These are phyloP conservation scores for Strobilomyces echinocephalus DNA, from an alignment of 768 basidiomycete species.

Conservation along the genomic window DNA sequence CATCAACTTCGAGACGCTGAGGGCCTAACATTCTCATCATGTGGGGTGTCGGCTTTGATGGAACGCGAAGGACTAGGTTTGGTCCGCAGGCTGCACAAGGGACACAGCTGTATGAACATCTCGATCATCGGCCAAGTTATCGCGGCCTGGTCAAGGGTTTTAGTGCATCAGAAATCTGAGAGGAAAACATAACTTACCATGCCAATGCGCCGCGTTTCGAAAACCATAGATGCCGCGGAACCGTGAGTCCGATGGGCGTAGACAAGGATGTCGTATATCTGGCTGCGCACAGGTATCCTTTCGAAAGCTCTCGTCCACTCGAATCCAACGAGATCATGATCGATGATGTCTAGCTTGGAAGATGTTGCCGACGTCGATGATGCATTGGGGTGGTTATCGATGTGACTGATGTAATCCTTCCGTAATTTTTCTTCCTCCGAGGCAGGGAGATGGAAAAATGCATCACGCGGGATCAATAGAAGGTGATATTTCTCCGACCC, in stretches of 20 bases:
- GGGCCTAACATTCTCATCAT: slow-evolving; percentile 22
- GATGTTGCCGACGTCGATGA: slow-evolving; percentile 5
- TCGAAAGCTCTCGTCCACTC: slow-evolving; percentile 45
- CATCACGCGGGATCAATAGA: slow-evolving; percentile 56
- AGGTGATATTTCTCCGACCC: slow-evolving; percentile 58
- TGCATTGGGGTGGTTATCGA: slow-evolving; percentile 22
- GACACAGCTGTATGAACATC: slow-evolving; percentile 59
- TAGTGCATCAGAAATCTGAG: background rate
- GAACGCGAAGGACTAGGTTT: slow-evolving; percentile 28
- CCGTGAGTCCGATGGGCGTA: slow-evolving; percentile 62
- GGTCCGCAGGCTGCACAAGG: slow-evolving; percentile 43
- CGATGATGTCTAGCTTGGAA: slow-evolving; percentile 16
- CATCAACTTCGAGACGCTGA: background rate
- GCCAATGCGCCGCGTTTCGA: slow-evolving; percentile 51
- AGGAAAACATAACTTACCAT: slow-evolving; percentile 43
- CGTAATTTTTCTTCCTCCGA: slow-evolving; percentile 49
- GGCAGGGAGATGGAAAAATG: slow-evolving; percentile 47
- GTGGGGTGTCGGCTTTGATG: slow-evolving; percentile 16
- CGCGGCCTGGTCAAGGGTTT: slow-evolving; percentile 41
- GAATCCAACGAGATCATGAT: slow-evolving; percentile 27
- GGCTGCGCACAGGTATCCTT: slow-evolving; percentile 58
- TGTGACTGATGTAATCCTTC: slow-evolving; percentile 41
- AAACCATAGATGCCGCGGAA: slow-evolving; percentile 49
- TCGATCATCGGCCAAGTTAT: slow-evolving; percentile 76
- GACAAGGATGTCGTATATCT: slow-evolving; percentile 65